These are phyloP conservation scores for Myriangium duriaei DNA, from an alignment of 2,329 filamentous ascomycete genomes.

Conservation along the genomic window DNA sequence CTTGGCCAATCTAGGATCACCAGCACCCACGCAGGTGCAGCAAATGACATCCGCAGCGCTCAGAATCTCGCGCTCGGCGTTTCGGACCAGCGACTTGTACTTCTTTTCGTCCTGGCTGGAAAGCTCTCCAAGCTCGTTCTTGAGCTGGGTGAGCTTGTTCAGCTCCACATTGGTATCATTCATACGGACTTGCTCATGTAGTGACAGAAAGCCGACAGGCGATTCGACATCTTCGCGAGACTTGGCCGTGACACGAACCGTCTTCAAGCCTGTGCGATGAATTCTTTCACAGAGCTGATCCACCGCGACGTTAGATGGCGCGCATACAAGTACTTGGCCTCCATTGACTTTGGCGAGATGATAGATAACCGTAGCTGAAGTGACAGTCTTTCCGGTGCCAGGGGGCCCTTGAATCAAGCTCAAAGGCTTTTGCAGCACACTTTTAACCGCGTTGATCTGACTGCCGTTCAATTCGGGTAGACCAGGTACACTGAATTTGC, in stretches of 20 bases:
- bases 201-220: conserved; percentile 86
- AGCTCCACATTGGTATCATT: conserved; percentile 93
- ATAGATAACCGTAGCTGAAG: conserved; percentile 96
- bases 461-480: conserved; percentile 90
- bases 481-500: conserved; percentile 91
- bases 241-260: conserved; percentile 95
- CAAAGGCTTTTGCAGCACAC: conserved; percentile 81
- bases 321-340: conserved; percentile 89
- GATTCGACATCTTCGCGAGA: conserved; percentile 97
- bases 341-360: conserved; percentile 91
- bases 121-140: conserved; percentile 79
- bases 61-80: conserved; percentile 88
- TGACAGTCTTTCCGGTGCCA: conserved; percentile 96
- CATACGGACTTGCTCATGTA: conserved; percentile 95
- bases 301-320: conserved; percentile 94
- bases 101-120: conserved; percentile 97
- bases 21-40: conserved; percentile 95
- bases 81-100: conserved; percentile 87
- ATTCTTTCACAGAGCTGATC: conserved; percentile 97
- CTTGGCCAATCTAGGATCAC: conserved; percentile 87
- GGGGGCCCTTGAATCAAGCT: conserved; percentile 95
- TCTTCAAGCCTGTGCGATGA: conserved; percentile 86
- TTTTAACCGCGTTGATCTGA: conserved; percentile 93
- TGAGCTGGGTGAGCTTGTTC: conserved; percentile 82
- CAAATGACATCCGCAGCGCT: conserved; percentile 95